Conservation (phyloP, 352 stramenopile species). For the Phytophthora hybrid region DNA sequence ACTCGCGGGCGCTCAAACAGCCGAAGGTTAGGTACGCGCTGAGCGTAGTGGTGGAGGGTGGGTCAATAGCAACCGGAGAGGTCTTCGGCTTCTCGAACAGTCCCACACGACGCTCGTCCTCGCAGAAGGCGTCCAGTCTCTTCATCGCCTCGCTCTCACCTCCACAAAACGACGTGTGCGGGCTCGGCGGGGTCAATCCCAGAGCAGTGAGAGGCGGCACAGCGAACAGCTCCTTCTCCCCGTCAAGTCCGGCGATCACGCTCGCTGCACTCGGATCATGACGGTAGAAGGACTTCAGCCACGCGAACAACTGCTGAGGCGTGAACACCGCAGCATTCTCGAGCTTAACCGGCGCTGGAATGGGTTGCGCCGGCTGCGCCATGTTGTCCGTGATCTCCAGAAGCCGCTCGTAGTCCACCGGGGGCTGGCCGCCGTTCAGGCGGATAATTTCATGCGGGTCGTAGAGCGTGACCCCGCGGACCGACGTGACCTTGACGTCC, state of each 20-base stretch:
- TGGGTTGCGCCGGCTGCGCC: conserved; percentile 56
- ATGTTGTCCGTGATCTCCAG: conserved; percentile 65
- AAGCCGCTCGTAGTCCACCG: conserved; percentile 62
- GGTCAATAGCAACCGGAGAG: conserved; percentile 79
- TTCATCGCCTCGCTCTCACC: conserved; percentile 62
- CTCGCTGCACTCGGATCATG: conserved; percentile 17
- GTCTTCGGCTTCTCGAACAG: conserved; percentile 98
- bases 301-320: conserved; percentile 38
- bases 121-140: conserved; percentile 66
- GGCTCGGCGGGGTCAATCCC: conserved; percentile 37
- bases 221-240: conserved; percentile 38
- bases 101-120: conserved; percentile 74
- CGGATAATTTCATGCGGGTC: conserved; percentile 63
- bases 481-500: conserved; percentile 45
- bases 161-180: conserved; percentile 62
- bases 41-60: conserved; percentile 94
- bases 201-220: conserved; percentile 55
- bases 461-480: conserved; percentile 63
- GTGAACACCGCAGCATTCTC: conserved; percentile 28
- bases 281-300: conserved; percentile 43
- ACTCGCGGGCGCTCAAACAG: conserved; percentile 87
- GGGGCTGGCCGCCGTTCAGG: conserved; percentile 51
- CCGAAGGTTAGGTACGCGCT: conserved; percentile 93
- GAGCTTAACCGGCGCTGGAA: conserved; percentile 43
- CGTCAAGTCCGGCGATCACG: conserved; percentile 38